Conservation (phyloP, 805 yeast genomes). For the Zygoascus biomembranicola region DNA sequence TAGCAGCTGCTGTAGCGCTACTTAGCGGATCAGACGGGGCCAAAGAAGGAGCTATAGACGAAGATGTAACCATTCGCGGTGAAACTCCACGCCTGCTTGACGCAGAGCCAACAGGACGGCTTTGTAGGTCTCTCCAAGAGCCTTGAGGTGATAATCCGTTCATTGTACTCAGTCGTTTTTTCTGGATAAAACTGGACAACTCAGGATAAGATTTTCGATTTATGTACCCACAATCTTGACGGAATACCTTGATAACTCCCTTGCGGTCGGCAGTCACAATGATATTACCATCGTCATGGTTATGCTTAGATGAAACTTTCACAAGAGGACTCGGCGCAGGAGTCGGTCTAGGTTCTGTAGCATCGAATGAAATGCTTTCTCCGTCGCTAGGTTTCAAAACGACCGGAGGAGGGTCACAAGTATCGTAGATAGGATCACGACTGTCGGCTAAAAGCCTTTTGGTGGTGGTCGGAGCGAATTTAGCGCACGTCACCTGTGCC, state of each 20-base stretch:
- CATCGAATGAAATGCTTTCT: background rate
- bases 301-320: slow-evolving; percentile 2
- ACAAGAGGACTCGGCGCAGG: slow-evolving; percentile 7
- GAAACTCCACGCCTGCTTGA: background rate
- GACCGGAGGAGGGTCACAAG: slow-evolving; percentile 32
- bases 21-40: no score
- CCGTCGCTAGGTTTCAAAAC: slow-evolving; percentile 8
- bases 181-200: slow-evolving; percentile 8
- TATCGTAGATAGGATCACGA: slow-evolving; percentile 71
- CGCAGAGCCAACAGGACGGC: background rate
- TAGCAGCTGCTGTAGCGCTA: background rate
- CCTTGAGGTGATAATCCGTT: background rate
- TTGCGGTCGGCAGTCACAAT: slow-evolving; percentile 68
- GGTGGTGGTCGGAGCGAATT: slow-evolving; percentile 69
- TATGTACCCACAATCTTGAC: slow-evolving; percentile 65
- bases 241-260: slow-evolving; percentile 67
- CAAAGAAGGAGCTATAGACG: background rate
- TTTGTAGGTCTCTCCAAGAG: background rate
- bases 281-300: slow-evolving; percentile 33
- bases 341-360: background rate
- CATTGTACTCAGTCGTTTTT: slow-evolving; percentile 13
- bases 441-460: slow-evolving; percentile 57
- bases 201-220: slow-evolving; percentile 16
- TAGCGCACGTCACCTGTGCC: slow-evolving; percentile 62
- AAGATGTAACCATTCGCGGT: background rate